Evolutionary conservation across 2,329 filamentous ascomycete species (phyloP).

Genomic region (Sphaerulina vaccinii): DNA sequence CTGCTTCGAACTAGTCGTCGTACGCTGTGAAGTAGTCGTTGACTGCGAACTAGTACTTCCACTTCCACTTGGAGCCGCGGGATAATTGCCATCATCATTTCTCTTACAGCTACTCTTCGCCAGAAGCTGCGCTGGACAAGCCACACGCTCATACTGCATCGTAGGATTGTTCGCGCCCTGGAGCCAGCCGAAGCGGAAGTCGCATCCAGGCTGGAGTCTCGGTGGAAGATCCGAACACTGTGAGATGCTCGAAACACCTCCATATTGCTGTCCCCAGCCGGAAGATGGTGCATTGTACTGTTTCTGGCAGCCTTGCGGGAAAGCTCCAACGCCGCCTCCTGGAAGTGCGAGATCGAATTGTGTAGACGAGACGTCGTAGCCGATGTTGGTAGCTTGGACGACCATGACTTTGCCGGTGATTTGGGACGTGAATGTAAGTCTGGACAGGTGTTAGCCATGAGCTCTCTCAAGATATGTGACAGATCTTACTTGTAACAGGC

Average conservation of each 20-base stretch:
- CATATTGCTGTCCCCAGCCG: background rate
- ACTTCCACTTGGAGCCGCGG: background rate
- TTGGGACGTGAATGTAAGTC: slow-evolving; percentile 57
- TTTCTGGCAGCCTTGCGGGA: background rate
- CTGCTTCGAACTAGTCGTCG: too few species aligned
- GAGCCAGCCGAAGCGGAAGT: background rate
- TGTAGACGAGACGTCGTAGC: slow-evolving; percentile 55
- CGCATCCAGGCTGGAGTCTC: background rate
- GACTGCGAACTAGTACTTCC: background rate
- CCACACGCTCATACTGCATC: background rate
- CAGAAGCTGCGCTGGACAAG: background rate
- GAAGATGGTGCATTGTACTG: background rate
- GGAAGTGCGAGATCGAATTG: slow-evolving; percentile 57
- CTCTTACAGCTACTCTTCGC: background rate
- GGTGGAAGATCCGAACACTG: background rate
- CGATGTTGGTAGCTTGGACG: slow-evolving; percentile 64
- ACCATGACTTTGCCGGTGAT: slow-evolving; percentile 62
- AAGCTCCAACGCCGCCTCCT: slow-evolving; percentile 55
- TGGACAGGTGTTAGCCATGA: slow-evolving; percentile 8
- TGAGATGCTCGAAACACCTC: background rate
- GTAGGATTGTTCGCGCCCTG: background rate
- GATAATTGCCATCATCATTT: background rate
- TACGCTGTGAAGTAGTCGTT: too few species aligned
- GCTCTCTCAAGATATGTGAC: background rate
- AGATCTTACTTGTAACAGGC: background rate